Evolutionary conservation across 148 eudicot species (phyloP), one percentile per base, ranked within the genome.

Genomic region (Heliosperma pusillum): DNA sequence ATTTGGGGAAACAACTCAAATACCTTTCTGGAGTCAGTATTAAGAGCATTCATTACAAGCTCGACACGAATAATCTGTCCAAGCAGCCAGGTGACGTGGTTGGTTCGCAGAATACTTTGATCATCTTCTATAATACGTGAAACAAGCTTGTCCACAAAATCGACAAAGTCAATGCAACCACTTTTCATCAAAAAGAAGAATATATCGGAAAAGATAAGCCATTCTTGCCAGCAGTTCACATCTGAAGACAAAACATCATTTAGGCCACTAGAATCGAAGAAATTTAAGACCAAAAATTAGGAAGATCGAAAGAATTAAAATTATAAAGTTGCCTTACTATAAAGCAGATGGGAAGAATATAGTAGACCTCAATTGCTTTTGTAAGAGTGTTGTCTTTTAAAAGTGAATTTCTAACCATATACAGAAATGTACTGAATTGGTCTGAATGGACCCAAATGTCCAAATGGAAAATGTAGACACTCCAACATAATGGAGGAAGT

Each of bases 41-140:
- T 96, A 73, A 92, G 78, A 83, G 97, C 99, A 78, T 78, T 82
- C 93, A 92, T 83, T 70, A 96, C 99, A 75, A 88, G 91, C 88
- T 96, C 97, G 77, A 87, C 87, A 40, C 97, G 91, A 60, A 92
- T 90, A 66, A 96, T 88, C 76, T 92, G 97, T 64, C 94, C 92
- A 66, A 96, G 85, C 78, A 96, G 89, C 99, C 91, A 96, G 20
- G 97, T 92, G 29, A 96, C 97, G 71, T 96, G 97, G 83, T 96
- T 96, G 57, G 99, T 96, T 76, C 87, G 85, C 63, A 90, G 87
- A 80, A 90, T 82, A 75, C 86, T 87, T 61, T 76, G 91, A 84
- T 96, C 93, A 70, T 87, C 94, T 78, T 92, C 97, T 62, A 87
- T 82, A n/a, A 90, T 83, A 69, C 93, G 91, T 77, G 82, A 80